Percentiles rank a stretch among this genome's conserved stretches.
phyloP scores from a whole-genome alignment of 2,329 filamentous ascomycete genomes.

The Mycosphaerella arachidis region DNA sequence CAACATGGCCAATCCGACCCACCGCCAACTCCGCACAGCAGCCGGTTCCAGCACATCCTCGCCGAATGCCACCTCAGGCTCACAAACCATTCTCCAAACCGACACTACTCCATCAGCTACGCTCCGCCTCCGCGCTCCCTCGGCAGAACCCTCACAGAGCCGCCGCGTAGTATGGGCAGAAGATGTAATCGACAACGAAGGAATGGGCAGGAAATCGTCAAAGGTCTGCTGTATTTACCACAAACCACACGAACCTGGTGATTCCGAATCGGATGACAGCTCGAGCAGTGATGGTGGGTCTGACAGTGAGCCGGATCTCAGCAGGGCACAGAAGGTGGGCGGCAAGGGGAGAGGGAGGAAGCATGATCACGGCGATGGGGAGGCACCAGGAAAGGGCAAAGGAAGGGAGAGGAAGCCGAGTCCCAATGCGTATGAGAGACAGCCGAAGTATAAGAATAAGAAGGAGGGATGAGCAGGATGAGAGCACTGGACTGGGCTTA shows the following conservation, averaged over 20 bases:
- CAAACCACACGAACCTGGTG: slow-evolving; percentile 72
- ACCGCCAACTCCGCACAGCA: neutral
- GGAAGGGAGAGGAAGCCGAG: slow-evolving; percentile 54
- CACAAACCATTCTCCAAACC: slow-evolving; percentile 31
- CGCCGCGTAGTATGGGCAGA: slow-evolving; percentile 86
- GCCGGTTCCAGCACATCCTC: slow-evolving; percentile 19
- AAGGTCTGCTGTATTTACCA: slow-evolving; percentile 99
- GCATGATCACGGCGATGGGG: slow-evolving; percentile 54
- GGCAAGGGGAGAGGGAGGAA: slow-evolving; percentile 51
- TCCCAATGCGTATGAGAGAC: slow-evolving; percentile 78
- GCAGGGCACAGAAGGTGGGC: slow-evolving; percentile 41
- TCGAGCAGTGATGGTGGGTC: slow-evolving; percentile 52
- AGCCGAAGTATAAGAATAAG: slow-evolving; percentile 50
- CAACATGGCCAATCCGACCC: slow-evolving; percentile 1
- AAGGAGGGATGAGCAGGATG: slow-evolving; percentile 23
- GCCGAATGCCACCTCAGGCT: slow-evolving; percentile 27
- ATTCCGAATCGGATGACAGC: slow-evolving; percentile 68
- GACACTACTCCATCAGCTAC: slow-evolving; percentile 27
- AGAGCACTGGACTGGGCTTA: no score
- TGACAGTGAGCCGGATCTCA: slow-evolving; percentile 53
- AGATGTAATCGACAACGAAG: slow-evolving; percentile 91
- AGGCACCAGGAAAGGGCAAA: slow-evolving; percentile 37
- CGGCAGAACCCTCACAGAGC: slow-evolving; percentile 36
- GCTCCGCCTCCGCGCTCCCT: slow-evolving; percentile 36
- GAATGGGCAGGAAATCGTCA: slow-evolving; percentile 85